Percentiles rank a stretch among this genome's conserved stretches.
These are phyloP conservation scores for Bocquillonia castaneifolia DNA, from an alignment of 441 rosid genomes.

Conservation along the genomic window DNA sequence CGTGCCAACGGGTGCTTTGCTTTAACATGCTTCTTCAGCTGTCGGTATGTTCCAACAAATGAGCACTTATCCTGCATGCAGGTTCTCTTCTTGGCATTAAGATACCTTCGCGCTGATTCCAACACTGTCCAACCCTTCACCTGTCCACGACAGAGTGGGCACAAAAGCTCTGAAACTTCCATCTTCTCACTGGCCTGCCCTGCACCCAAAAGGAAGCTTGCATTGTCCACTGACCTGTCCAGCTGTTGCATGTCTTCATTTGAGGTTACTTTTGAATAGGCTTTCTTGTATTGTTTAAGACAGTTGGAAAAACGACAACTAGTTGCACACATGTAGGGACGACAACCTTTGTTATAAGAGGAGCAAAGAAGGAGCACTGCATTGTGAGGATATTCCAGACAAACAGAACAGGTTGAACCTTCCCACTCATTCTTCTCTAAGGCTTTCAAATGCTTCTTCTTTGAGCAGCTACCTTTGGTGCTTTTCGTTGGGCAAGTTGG, in stretches of 20 bases:
- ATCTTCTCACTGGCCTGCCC: conserved; percentile 28
- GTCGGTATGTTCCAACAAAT: conserved; percentile 65
- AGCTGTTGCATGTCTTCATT: conserved; percentile 26
- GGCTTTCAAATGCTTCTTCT: conserved; percentile 30
- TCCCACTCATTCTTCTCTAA: conserved; percentile 71
- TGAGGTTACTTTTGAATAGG: conserved; percentile 53
- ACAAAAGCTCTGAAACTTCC: conserved; percentile 57
- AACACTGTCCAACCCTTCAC: conserved; percentile 97
- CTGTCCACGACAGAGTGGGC: conserved; percentile 94
- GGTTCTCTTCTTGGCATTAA: conserved; percentile 64
- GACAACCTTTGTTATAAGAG: conserved; percentile 91
- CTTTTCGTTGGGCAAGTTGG: conserved; percentile 31
- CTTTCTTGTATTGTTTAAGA: conserved; percentile 80
- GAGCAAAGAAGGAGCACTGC: conserved; percentile 95
- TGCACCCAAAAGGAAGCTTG: conserved; percentile 22
- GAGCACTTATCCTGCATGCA: conserved; percentile 87
- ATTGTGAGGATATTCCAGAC: conserved; percentile 93
- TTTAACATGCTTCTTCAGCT: conserved; percentile 85
- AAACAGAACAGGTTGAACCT: conserved; percentile 72
- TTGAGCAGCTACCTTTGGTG: conserved; percentile 25
- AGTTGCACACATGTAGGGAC: conserved; percentile 96
- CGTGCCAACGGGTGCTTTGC: conserved; percentile 67
- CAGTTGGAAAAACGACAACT: conserved; percentile 89
- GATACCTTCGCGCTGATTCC: conserved; percentile 64
- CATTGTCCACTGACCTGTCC: conserved; percentile 23